Evolutionary conservation across 768 basidiomycete species (phyloP).

Genomic region (Termitomyces sp.): DNA sequence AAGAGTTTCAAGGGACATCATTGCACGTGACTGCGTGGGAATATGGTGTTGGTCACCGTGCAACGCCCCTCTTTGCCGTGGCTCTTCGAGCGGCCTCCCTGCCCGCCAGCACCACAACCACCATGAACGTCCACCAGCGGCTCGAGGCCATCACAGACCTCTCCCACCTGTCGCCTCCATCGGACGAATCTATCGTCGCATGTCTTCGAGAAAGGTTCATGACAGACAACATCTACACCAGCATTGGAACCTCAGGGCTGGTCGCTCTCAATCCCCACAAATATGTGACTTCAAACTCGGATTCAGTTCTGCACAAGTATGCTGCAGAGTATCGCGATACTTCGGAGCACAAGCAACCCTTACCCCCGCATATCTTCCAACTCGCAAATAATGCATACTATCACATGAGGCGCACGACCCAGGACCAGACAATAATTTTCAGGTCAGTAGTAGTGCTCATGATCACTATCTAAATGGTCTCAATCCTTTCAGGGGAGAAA

Average conservation of each 20-base stretch:
- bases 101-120: constrained; percentile 22
- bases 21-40: constrained; percentile 11
- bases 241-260: constrained; percentile 62
- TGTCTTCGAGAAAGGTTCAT: constrained; percentile 86
- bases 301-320: constrained; percentile 81
- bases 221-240: constrained; percentile 77
- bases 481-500: constrained; percentile 64
- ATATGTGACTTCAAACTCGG: constrained; percentile 78
- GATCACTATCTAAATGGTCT: background rate
- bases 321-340: constrained; percentile 82
- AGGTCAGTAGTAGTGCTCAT: constrained; percentile 46
- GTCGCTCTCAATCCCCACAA: constrained; percentile 94
- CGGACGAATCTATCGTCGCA: constrained; percentile 82
- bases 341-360: constrained; percentile 47
- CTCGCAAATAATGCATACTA: constrained; percentile 90
- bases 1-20: background rate
- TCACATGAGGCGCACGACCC: constrained; percentile 89
- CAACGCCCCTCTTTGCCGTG: constrained; percentile 2
- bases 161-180: constrained; percentile 54
- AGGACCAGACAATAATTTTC: constrained; percentile 88
- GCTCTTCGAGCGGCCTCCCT: constrained; percentile 5
- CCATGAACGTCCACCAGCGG: constrained; percentile 53
- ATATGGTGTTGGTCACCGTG: constrained; percentile 11
- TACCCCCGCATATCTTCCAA: constrained; percentile 89
- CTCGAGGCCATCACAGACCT: constrained; percentile 74